phyloP scores from a whole-genome alignment of 345 rosid species.

The Gossypium ekmanianum region DNA sequence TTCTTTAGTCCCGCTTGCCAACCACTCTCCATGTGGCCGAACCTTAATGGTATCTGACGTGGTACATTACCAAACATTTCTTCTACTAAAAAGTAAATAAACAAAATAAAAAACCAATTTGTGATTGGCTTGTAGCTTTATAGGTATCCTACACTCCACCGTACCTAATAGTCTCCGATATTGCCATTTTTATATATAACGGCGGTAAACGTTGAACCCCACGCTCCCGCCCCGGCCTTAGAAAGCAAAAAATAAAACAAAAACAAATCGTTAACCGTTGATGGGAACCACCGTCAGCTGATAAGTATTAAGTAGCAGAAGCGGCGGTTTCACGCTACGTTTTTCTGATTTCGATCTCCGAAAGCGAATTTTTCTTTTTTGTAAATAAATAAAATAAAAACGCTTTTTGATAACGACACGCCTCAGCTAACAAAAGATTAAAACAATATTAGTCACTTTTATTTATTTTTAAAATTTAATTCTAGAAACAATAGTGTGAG shows the following conservation, averaged over 20 bases:
- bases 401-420: conserved; percentile 13
- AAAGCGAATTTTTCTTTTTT: background rate
- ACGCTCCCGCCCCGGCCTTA: background rate
- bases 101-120: background rate
- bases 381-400: background rate
- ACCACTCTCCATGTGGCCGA: conserved; percentile 1
- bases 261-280: background rate
- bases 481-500: conserved; percentile 1
- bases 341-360: conserved; percentile 10
- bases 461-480: background rate
- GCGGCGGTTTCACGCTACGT: conserved; percentile 29
- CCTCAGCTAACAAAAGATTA: conserved; percentile 13
- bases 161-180: background rate
- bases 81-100: background rate
- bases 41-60: background rate
- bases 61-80: background rate
- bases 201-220: background rate
- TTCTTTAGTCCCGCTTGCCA: background rate
- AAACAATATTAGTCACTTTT: no score
- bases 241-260: background rate
- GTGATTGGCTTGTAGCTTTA: background rate
- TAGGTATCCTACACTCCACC: background rate
- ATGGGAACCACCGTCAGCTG: conserved; percentile 2
- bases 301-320: background rate
- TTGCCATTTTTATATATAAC: background rate